Base-by-base conservation (phyloP, 2,329 filamentous ascomycete genomes). In the Aspergillus tubingensis region DNA sequence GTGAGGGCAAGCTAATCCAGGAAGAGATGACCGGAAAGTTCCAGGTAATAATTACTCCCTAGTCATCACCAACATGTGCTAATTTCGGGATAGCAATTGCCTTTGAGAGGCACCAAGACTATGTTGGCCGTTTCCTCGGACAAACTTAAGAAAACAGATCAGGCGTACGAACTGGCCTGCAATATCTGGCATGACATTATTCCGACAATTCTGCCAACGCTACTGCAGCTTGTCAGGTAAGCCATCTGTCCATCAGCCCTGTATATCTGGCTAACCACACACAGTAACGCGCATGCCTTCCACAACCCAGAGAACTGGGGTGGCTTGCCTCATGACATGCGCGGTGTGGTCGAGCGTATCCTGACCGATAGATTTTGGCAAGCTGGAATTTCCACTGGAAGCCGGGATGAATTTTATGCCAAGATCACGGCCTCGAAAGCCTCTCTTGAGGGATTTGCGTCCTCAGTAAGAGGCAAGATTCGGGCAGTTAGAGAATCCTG, bases 281-380 rank as follows among this genome's bases (percentile, higher is more conserved):
- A 11, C 60, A 91, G 90, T 71, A 89, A 96, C 74, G 93, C 94
- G 0, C 94, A 98, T 77, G 91, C 92, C 1, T 93, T 96, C 63
- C 92, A 96, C 72, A 93, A 96, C 68, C 86, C 91, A 1, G 82
- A 85, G 19, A 96, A 92, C 71, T 99, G 95, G 94, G 82, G 84
- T 8, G 85, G 88, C 32, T 79, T 96, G 15, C 89, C 92, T 1
- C 74, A 81, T 10, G 91, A 96, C 44, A 89, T 96, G 82, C 88
- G 88, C 60, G 80, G 84, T 5, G 86, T 96, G 55, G 90, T 98
- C 41, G 85, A 87, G 47, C 86, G 91, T 21, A 92, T 98, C 19
- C 80, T 99, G 21, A 96, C 92, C 13, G 95, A 99, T 76, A 86
- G 95, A 23, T 99, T 99, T 75, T 99, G 95, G 95, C 95, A 99